phyloP scores from a whole-genome alignment of 2,329 filamentous ascomycete genomes.

The Sporothrix inflata region DNA sequence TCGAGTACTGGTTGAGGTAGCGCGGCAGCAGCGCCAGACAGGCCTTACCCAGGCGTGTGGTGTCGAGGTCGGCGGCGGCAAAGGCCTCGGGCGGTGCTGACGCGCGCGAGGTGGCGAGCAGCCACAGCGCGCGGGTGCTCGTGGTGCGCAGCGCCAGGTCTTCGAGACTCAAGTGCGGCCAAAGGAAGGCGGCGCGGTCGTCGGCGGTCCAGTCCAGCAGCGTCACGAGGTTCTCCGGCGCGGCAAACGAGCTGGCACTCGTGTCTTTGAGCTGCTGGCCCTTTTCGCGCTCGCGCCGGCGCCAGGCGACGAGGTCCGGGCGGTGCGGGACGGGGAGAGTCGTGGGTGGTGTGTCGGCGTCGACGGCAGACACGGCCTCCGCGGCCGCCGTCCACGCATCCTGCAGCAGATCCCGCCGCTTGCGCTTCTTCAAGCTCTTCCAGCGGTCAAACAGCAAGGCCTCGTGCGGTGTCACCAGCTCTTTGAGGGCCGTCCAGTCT shows the following conservation, averaged over 20 bases:
- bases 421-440: slow-evolving; percentile 31
- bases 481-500: slow-evolving; percentile 17
- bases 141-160: slow-evolving; percentile 18
- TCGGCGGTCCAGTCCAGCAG: slow-evolving; percentile 27
- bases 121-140: slow-evolving; percentile 27
- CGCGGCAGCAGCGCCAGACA: slow-evolving; percentile 32
- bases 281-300: slow-evolving; percentile 24
- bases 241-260: background rate
- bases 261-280: background rate
- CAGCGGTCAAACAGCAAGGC: slow-evolving; percentile 23
- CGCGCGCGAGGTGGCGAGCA: slow-evolving; percentile 26
- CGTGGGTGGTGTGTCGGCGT: background rate
- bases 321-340: slow-evolving; percentile 26
- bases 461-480: slow-evolving; percentile 4
- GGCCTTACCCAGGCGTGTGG: slow-evolving; percentile 30
- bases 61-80: slow-evolving; percentile 30
- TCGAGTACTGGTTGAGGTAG: slow-evolving; percentile 40
- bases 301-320: slow-evolving; percentile 32
- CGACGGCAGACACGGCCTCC: background rate
- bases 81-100: slow-evolving; percentile 26
- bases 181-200: slow-evolving; percentile 31
- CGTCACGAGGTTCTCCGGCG: slow-evolving; percentile 8
- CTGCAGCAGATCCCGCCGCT: slow-evolving; percentile 28
- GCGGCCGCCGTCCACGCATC: slow-evolving; percentile 11
- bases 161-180: slow-evolving; percentile 32